A percentile compares a stretch with the other conserved stretches of the same genome.
These are phyloP conservation scores for Penicillium parvum DNA, from an alignment of 495 filamentous ascomycete species.

Conservation along the genomic window DNA sequence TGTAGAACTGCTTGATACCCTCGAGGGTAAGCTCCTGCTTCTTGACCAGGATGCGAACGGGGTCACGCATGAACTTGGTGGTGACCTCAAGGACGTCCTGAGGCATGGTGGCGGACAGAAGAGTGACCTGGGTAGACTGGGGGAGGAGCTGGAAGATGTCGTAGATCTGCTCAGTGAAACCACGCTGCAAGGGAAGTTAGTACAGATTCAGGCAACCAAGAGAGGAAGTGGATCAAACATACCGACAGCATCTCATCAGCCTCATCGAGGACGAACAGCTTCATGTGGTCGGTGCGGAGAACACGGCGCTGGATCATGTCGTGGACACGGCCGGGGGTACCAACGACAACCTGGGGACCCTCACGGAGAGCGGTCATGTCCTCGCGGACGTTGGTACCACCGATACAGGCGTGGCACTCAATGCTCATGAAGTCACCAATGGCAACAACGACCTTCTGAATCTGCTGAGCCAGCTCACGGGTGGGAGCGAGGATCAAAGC, in stretches of 20 bases:
- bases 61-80: slow-evolving; percentile 99
- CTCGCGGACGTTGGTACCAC: slow-evolving; percentile 95
- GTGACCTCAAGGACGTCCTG: slow-evolving; percentile 99
- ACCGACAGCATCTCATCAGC: slow-evolving; percentile 98
- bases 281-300: slow-evolving; percentile 91
- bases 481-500: slow-evolving; percentile 94
- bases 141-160: slow-evolving; percentile 98
- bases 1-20: slow-evolving; percentile 99
- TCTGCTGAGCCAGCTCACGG: slow-evolving; percentile 96
- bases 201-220: too few species aligned
- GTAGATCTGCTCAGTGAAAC: slow-evolving; percentile 99
- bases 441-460: slow-evolving; percentile 97
- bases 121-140: slow-evolving; percentile 94
- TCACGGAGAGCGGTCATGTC: slow-evolving; percentile 96
- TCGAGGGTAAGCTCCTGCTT: slow-evolving; percentile 98
- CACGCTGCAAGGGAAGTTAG: slow-evolving; percentile 53
- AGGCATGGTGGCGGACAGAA: slow-evolving; percentile 95
- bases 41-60: slow-evolving; percentile 98
- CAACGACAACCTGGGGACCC: slow-evolving; percentile 93
- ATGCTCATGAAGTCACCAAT: slow-evolving; percentile 99
- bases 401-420: slow-evolving; percentile 98
- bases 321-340: slow-evolving; percentile 94
- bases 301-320: slow-evolving; percentile 99
- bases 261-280: slow-evolving; percentile 99
- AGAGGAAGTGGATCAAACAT: too few species aligned